phyloP scores from a whole-genome alignment of 495 filamentous ascomycete genomes.

The Xylaria scruposa region DNA sequence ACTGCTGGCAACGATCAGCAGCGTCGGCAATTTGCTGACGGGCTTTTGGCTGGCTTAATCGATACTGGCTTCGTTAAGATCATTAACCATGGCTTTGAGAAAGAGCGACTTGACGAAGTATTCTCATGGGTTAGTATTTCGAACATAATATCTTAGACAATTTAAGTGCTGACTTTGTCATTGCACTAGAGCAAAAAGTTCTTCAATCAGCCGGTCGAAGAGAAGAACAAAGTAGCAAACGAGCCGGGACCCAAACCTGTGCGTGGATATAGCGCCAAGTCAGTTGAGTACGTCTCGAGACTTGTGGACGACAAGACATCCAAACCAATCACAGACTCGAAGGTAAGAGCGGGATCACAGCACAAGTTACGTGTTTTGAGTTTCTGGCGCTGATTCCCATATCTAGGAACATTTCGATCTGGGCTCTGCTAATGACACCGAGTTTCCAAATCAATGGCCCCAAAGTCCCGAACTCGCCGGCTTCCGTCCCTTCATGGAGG shows the following conservation, averaged over 20 bases:
- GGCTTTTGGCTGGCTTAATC: constrained; percentile 28
- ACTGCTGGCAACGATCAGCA: constrained; percentile 18
- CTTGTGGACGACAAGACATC: constrained; percentile 10
- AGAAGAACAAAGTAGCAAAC: constrained; percentile 19
- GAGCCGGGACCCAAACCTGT: constrained; percentile 21
- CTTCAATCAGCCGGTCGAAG: constrained; percentile 17
- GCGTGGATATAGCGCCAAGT: constrained; percentile 18
- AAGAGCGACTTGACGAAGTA: constrained; percentile 24
- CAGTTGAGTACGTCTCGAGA: constrained; percentile 22
- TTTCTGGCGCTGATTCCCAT: neutral
- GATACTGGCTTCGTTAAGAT: constrained; percentile 39
- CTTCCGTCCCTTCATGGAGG: constrained; percentile 42
- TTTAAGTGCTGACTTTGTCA: neutral
- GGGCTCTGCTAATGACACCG: constrained; percentile 33
- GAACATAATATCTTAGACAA: neutral
- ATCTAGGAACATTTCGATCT: constrained; percentile 43
- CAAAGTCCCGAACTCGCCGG: constrained; percentile 30
- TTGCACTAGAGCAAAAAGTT: constrained; percentile 20
- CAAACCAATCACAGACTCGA: constrained; percentile 15
- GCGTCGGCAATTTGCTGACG: constrained; percentile 26
- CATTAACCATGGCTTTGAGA: constrained; percentile 33
- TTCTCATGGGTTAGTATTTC: constrained; percentile 4
- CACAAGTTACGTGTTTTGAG: neutral
- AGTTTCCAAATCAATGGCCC: constrained; percentile 44
- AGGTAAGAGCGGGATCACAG: neutral